phyloP scores from a whole-genome alignment of 345 rosid genomes.

The Crucihimalaya himalaica region DNA sequence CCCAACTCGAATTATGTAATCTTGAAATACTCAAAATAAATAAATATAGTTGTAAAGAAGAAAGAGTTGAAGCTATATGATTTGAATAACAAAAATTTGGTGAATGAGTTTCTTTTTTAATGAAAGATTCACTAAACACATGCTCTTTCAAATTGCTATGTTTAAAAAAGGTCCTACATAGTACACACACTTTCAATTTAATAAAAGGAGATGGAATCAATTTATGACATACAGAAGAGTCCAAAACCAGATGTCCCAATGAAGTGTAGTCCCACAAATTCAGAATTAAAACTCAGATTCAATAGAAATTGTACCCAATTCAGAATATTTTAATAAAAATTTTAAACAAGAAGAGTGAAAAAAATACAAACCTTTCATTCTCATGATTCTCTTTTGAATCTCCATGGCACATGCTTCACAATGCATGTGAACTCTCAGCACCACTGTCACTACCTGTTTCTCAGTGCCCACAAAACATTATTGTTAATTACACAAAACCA shows the following conservation, averaged over 20 bases:
- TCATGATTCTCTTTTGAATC: conserved; percentile 83
- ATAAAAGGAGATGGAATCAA: conserved; percentile 21
- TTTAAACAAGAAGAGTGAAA: background rate
- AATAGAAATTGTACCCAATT: conserved; percentile 31
- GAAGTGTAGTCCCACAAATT: conserved; percentile 33
- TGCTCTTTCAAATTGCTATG: conserved; percentile 13
- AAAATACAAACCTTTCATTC: conserved; percentile 70
- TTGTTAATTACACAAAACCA: conserved; percentile 19
- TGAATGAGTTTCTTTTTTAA: background rate
- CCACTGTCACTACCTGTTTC: conserved; percentile 58
- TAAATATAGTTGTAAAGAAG: background rate
- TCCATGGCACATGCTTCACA: conserved; percentile 90
- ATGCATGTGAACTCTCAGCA: conserved; percentile 84
- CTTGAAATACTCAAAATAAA: conserved; percentile 23
- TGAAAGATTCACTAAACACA: conserved; percentile 14
- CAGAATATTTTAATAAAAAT: conserved; percentile 6
- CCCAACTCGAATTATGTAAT: conserved; percentile 5
- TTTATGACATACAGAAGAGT: conserved; percentile 31
- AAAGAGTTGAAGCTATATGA: background rate
- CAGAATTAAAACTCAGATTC: conserved; percentile 25
- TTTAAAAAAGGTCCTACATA: conserved; percentile 24
- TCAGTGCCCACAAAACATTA: conserved; percentile 34
- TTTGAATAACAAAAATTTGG: conserved; percentile 1
- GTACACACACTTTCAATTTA: conserved; percentile 19
- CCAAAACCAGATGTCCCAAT: conserved; percentile 33